Conservation (phyloP, 1,284 basidiomycete genomes). For the Pholiota adiposa region DNA sequence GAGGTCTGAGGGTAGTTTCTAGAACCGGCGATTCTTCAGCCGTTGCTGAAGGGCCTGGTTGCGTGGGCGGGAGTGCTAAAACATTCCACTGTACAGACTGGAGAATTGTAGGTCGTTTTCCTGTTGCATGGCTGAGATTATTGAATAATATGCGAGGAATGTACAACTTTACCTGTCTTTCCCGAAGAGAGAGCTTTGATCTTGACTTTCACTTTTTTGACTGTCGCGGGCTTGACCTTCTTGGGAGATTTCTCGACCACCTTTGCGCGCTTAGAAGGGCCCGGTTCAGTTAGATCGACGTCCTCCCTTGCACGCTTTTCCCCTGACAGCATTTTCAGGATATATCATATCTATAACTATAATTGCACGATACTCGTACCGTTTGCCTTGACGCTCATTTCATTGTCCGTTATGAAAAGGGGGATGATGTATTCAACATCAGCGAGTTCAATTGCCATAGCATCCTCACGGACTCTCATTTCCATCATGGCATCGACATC, state of each 20-base stretch:
- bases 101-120: background rate
- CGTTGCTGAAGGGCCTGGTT: background rate
- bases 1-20: constrained; percentile 4
- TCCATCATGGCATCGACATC: background rate
- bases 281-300: background rate
- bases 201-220: background rate
- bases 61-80: background rate
- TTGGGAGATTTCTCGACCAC: background rate
- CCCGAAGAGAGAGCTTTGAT: background rate
- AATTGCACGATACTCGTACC: background rate
- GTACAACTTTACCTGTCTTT: constrained; percentile 1
- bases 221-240: background rate
- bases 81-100: background rate
- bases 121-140: background rate
- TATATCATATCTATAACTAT: background rate
- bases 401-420: background rate
- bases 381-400: background rate
- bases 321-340: background rate
- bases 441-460: background rate
- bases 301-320: constrained; percentile 8
- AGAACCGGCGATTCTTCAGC: background rate
- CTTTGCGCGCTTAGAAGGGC: constrained; percentile 13
- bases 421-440: background rate
- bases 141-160: background rate
- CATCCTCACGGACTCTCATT: background rate